phyloP scores from a whole-genome alignment of 345 rosid genomes.

The Sonneratia alba region DNA sequence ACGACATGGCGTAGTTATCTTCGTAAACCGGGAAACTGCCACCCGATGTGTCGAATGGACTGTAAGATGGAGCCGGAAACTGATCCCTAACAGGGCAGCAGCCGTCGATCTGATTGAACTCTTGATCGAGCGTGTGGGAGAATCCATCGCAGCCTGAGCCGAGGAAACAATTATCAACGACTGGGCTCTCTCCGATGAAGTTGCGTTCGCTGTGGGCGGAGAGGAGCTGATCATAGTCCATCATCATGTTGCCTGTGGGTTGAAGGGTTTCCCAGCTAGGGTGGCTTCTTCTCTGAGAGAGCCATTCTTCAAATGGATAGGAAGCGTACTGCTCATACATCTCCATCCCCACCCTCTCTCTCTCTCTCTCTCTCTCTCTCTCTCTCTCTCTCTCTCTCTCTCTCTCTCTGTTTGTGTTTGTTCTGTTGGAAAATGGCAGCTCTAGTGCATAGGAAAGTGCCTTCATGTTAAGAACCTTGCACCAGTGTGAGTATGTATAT shows the following conservation, averaged over 20 bases:
- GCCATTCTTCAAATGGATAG: conserved; percentile 16
- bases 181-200: not conserved
- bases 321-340: conserved; percentile 18
- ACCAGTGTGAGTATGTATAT: conserved; percentile 4
- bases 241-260: conserved; percentile 10
- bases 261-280: conserved; percentile 5
- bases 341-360: conserved; percentile 14
- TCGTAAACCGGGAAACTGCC: not conserved
- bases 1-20: not conserved
- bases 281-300: conserved; percentile 13
- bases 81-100: not conserved
- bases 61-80: conserved; percentile 7
- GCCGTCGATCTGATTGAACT: not conserved
- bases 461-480: conserved; percentile 10
- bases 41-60: conserved; percentile 7
- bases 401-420: not conserved
- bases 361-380: too few species aligned
- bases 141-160: not conserved
- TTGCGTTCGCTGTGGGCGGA: not conserved
- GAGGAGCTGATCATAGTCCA: conserved; percentile 11
- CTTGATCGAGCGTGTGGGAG: not conserved
- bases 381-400: not conserved
- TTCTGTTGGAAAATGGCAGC: not conserved
- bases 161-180: conserved; percentile 1
- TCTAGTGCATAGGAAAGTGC: conserved; percentile 3